Conservation (phyloP, 139 green algal species). For the Diplosphaera chodatii region DNA sequence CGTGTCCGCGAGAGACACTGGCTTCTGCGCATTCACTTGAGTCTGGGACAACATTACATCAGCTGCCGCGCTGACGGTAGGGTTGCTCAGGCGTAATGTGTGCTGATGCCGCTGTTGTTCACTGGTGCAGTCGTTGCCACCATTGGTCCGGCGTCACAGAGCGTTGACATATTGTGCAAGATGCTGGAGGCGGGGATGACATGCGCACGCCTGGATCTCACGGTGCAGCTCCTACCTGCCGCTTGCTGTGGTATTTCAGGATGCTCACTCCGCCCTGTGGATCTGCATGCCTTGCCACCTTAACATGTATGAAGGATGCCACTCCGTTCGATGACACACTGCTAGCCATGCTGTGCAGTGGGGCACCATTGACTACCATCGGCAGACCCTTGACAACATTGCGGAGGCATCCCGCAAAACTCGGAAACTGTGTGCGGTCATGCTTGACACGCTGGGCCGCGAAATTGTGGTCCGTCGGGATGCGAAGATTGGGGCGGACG, state of each 20-base stretch:
- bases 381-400: slow-evolving; percentile 61
- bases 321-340: too few relatives aligned
- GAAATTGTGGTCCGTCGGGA: slow-evolving; percentile 60
- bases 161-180: slow-evolving; percentile 62
- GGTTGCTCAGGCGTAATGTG: too few relatives aligned
- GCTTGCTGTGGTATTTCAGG: too few relatives aligned
- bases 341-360: slow-evolving; percentile 27
- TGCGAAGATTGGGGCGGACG: slow-evolving; percentile 46
- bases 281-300: too few relatives aligned
- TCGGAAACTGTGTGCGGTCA: slow-evolving; percentile 66
- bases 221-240: too few relatives aligned
- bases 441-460: slow-evolving; percentile 77
- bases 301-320: too few relatives aligned
- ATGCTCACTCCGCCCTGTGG: too few relatives aligned
- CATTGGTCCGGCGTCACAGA: slow-evolving; percentile 74
- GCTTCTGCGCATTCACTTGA: too few relatives aligned
- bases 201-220: slow-evolving; percentile 70
- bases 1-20: too few relatives aligned
- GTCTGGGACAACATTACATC: too few relatives aligned
- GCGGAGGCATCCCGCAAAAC: slow-evolving; percentile 64
- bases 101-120: too few relatives aligned
- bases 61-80: too few relatives aligned
- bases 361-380: slow-evolving; percentile 67
- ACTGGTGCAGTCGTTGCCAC: slow-evolving; percentile 56
- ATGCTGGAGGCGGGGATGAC: slow-evolving; percentile 62